These are phyloP conservation scores for Pichia norvegensis DNA, from an alignment of 1,139 yeast genomes.

Conservation along the genomic window DNA sequence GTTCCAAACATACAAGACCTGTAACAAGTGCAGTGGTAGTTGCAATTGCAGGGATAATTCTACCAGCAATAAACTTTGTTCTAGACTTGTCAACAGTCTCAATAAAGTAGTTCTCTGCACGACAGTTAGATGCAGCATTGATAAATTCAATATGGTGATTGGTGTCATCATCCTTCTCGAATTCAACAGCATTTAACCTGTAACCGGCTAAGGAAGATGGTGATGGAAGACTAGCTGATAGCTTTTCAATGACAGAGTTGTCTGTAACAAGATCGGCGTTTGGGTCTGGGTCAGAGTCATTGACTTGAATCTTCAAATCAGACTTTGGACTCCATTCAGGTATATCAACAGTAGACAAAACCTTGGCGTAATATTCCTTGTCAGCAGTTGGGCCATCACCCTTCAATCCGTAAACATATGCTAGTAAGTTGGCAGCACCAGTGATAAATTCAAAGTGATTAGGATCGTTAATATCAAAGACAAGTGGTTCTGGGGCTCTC, in stretches of 20 bases:
- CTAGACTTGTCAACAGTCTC: constrained; percentile 69
- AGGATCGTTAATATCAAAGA: constrained; percentile 63
- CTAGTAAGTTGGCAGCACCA: constrained; percentile 87
- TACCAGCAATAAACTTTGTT: constrained; percentile 83
- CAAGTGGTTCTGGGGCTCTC: constrained; percentile 84
- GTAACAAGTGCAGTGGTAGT: constrained; percentile 96
- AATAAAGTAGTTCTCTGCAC: constrained; percentile 87
- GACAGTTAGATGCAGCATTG: constrained; percentile 91
- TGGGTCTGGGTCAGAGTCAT: constrained; percentile 83
- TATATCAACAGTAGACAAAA: constrained; percentile 48
- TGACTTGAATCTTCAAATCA: constrained; percentile 76
- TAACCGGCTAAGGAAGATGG: constrained; percentile 87
- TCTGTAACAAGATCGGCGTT: constrained; percentile 48
- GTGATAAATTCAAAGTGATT: constrained; percentile 78
- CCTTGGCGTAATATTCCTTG: constrained; percentile 36
- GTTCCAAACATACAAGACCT: constrained; percentile 86
- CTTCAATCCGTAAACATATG: constrained; percentile 79
- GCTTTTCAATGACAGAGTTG: constrained; percentile 48
- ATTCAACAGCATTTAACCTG: constrained; percentile 78
- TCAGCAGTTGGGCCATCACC: constrained; percentile 47
- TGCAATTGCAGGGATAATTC: constrained; percentile 97
- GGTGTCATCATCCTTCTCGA: constrained; percentile 95
- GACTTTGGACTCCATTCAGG: constrained; percentile 67
- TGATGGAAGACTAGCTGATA: constrained; percentile 77
- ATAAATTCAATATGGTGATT: constrained; percentile 96